These are phyloP conservation scores for Beauveria sp. DNA, from an alignment of 2,329 filamentous ascomycete species.

Conservation along the genomic window DNA sequence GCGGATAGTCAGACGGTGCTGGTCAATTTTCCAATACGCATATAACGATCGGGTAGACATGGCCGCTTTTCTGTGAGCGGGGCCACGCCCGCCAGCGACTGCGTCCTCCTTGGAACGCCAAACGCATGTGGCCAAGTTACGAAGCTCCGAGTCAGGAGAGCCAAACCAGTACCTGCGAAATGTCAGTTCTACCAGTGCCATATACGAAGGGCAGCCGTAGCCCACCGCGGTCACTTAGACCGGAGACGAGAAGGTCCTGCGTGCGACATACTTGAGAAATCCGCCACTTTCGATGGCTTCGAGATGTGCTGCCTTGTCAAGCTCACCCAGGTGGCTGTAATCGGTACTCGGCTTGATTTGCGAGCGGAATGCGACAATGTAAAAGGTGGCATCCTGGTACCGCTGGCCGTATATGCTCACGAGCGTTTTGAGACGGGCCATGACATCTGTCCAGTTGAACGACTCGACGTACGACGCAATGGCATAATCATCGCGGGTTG, in stretches of 20 bases:
- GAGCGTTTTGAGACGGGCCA: constrained; percentile 50
- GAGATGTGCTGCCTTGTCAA: constrained; percentile 72
- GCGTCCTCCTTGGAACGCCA: constrained; percentile 57
- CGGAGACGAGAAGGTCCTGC: background rate
- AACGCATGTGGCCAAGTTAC: constrained; percentile 76
- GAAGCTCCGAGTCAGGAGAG: constrained; percentile 56
- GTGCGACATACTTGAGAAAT: constrained; percentile 59
- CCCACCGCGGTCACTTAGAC: background rate
- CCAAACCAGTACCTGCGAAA: constrained; percentile 76
- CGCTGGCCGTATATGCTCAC: constrained; percentile 32
- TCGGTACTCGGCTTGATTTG: constrained; percentile 60
- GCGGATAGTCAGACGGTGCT: constrained; percentile 59
- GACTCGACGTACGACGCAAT: constrained; percentile 63
- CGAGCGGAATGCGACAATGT: constrained; percentile 78
- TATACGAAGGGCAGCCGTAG: background rate
- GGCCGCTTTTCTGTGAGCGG: constrained; percentile 58
- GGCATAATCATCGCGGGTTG: constrained; percentile 64
- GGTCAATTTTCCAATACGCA: constrained; percentile 63
- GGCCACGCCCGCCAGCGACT: constrained; percentile 49
- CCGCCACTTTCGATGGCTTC: constrained; percentile 76
- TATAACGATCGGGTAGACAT: constrained; percentile 55
- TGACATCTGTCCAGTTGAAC: constrained; percentile 68
- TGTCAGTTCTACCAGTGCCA: background rate
- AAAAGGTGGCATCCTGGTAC: constrained; percentile 63
- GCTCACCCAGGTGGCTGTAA: constrained; percentile 56